A percentile compares a stretch with the other conserved stretches of the same genome.
phyloP scores from a whole-genome alignment of 345 rosid genomes.

The Rhodamnia argentea region DNA sequence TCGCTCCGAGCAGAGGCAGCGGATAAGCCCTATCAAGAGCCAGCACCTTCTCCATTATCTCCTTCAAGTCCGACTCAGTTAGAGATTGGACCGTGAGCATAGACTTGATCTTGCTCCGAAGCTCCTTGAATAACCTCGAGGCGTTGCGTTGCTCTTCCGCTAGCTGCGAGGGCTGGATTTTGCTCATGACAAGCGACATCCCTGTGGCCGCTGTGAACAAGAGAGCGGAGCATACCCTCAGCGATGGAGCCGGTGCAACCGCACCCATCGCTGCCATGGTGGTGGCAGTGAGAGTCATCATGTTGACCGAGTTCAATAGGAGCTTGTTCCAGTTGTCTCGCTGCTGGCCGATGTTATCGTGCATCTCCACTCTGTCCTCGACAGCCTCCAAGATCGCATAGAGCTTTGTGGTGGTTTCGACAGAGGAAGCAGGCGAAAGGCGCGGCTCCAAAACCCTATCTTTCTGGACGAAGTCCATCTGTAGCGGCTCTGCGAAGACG shows the following conservation, averaged over 20 bases:
- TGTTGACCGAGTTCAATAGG: constrained; percentile 51
- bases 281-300: constrained; percentile 51
- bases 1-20: constrained; percentile 26
- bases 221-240: constrained; percentile 2
- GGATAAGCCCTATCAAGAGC: constrained; percentile 30
- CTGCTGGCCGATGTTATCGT: constrained; percentile 46
- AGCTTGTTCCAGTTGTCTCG: constrained; percentile 58
- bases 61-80: constrained; percentile 3
- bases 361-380: constrained; percentile 61
- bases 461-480: not conserved
- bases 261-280: constrained; percentile 9
- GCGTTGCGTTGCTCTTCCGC: constrained; percentile 35
- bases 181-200: constrained; percentile 20
- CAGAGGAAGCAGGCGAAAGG: not conserved
- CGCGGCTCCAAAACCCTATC: not conserved
- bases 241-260: not conserved
- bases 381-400: constrained; percentile 43
- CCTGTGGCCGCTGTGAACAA: constrained; percentile 20
- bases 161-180: constrained; percentile 31
- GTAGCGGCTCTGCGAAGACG: not conserved
- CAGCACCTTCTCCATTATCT: constrained; percentile 11
- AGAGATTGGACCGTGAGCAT: constrained; percentile 1
- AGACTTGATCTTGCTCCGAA: constrained; percentile 4
- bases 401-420: constrained; percentile 6
- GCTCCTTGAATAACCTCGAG: constrained; percentile 15